Evolutionary conservation across 768 basidiomycete genomes (phyloP), one percentile per base, ranked within the genome.

Genomic region (Phaeotremella fagi): DNA sequence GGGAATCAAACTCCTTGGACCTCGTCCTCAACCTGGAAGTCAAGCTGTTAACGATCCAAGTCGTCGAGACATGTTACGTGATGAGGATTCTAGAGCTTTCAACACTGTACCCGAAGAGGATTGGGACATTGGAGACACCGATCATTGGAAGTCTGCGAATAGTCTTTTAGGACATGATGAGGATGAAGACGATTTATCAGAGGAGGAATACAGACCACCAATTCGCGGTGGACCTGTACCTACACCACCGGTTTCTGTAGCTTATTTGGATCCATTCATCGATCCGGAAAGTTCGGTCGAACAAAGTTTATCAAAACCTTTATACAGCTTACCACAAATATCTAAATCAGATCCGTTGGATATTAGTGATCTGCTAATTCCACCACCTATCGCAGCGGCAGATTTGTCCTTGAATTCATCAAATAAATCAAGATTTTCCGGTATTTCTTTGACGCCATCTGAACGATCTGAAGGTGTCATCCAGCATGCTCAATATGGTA

Each of bases 341-440:
- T 73, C 77, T 2, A 76, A 76, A 28, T 76, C 72, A 22, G 77
- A 78, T 37, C 78, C 81, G 1, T 78, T 88, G 42, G 80, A 81
- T 38, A 79, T 87, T 5, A 84, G 82, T 36, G 82, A 45, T 4
- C 45, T 63, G 6, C 45, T 65, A 23, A 38, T 48, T 29, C 52
- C 60, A 27, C 36, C 43, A 16, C 47, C 24, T 6, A 16, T 24
- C 9, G 7, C 4, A 4, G 22, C 44, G 26, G 38, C 12, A 6
- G 6, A 11, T 6, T 11, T 6, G 12, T 41, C 38, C 20, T 6
- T 41, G 7, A 11, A 11, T 7, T 41, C 44, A 26, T 45, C 44
- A 9, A 12, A 45, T 9, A 15, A 20, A 16, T 45, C 24, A 7
- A 15, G 23, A 5, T 20, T 9, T 20, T 45, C 50, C 18, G 24